Percentiles rank a stretch among this genome's conserved stretches.
Conservation (phyloP, 2,329 filamentous ascomycete species). For the Neonectria sp. region DNA sequence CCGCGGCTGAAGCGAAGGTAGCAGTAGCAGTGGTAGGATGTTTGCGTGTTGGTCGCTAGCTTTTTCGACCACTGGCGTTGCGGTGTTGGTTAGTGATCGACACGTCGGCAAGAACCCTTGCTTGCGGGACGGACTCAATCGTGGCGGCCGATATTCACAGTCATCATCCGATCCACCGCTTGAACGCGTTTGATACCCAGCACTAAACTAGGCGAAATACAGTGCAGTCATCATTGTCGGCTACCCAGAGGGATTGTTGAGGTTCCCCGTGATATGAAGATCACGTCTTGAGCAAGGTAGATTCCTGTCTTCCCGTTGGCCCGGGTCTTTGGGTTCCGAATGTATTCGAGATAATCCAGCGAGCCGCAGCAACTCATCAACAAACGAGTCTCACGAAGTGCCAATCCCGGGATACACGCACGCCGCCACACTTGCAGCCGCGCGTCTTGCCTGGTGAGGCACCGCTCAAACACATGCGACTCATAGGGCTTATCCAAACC, state of each 20-base stretch:
- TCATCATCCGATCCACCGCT: conserved; percentile 5
- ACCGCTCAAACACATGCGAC: conserved; percentile 10
- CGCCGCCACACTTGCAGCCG: conserved; percentile 12
- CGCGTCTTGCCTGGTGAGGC: conserved; percentile 4
- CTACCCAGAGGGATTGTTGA: not conserved
- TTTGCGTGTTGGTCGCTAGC: conserved; percentile 10
- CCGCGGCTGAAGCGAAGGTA: not conserved
- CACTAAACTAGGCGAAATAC: conserved; percentile 5
- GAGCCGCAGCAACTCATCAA: not conserved
- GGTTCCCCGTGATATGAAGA: conserved; percentile 4
- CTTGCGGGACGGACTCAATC: conserved; percentile 3
- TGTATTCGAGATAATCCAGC: conserved; percentile 6
- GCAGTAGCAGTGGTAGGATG: conserved; percentile 3
- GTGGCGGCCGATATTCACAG: not conserved
- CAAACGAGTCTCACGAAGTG: not conserved
- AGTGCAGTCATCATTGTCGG: conserved; percentile 3
- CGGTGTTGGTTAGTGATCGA: conserved; percentile 29
- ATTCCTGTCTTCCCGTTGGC: conserved; percentile 2
- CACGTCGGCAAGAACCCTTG: conserved; percentile 24
- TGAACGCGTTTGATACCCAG: conserved; percentile 6
- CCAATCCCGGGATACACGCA: not conserved
- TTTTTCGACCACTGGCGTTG: conserved; percentile 26
- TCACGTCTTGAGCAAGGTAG: not conserved
- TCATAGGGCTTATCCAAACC: conserved; percentile 1
- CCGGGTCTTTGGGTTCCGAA: conserved; percentile 11